Percentiles rank a stretch among this genome's conserved stretches.
Conservation (phyloP, 2,329 filamentous ascomycete genomes). For the Chaetomium sp. region DNA sequence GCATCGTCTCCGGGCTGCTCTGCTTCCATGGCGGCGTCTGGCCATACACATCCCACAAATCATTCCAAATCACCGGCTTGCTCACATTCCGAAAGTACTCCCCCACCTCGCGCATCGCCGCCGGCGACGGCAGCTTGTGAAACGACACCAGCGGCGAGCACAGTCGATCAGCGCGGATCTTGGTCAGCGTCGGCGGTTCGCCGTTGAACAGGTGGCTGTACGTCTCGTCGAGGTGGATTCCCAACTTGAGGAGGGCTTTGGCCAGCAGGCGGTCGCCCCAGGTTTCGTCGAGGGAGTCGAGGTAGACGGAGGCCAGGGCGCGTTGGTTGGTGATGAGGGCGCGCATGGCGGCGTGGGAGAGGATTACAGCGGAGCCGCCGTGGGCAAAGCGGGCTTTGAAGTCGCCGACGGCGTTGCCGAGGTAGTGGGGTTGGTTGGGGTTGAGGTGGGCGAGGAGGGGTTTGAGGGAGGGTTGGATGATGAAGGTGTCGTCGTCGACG, state of each 20-base stretch:
- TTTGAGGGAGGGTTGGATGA: constrained; percentile 43
- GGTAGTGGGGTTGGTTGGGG: constrained; percentile 40
- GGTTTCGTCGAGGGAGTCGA: constrained; percentile 43
- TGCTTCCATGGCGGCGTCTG: constrained; percentile 31
- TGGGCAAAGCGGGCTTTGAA: constrained; percentile 51
- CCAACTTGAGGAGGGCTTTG: constrained; percentile 46
- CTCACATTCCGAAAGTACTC: constrained; percentile 33
- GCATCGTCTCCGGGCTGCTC: constrained; percentile 28
- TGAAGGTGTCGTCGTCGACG: constrained; percentile 52
- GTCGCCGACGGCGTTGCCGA: constrained; percentile 53
- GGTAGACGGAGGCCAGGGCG: constrained; percentile 38
- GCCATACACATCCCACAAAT: constrained; percentile 45
- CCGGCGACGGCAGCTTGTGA: constrained; percentile 41
- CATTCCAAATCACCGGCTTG: constrained; percentile 42
- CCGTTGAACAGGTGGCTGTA: constrained; percentile 52
- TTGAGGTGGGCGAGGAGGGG: constrained; percentile 45
- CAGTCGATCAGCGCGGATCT: constrained; percentile 43
- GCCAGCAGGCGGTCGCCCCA: constrained; percentile 51
- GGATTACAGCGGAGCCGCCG: constrained; percentile 47
- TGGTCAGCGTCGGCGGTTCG: constrained; percentile 43
- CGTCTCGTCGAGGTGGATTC: constrained; percentile 49
- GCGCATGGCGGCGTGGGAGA: constrained; percentile 46
- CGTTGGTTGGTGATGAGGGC: constrained; percentile 38
- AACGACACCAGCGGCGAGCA: constrained; percentile 51
- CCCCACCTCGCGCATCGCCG: constrained; percentile 41